These are phyloP conservation scores for Hypsizygus marmoreus DNA, from an alignment of 768 basidiomycete species.

Conservation along the genomic window DNA sequence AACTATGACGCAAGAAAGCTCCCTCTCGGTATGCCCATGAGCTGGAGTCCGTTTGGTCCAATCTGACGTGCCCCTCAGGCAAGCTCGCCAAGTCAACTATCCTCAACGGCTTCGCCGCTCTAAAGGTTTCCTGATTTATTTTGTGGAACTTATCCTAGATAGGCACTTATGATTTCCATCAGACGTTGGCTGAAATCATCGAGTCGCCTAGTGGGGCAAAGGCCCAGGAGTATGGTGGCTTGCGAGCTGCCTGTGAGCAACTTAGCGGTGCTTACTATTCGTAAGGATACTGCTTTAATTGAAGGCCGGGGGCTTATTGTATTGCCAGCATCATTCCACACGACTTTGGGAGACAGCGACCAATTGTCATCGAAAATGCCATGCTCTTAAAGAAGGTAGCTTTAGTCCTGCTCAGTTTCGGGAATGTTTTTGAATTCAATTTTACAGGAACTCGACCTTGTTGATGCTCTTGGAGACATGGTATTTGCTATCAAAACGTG, in stretches of 20 bases:
- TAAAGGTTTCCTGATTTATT: no score
- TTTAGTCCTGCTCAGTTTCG: background rate
- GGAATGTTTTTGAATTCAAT: background rate
- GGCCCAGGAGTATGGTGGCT: slow-evolving; percentile 38
- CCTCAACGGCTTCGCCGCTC: slow-evolving; percentile 56
- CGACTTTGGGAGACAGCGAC: slow-evolving; percentile 54
- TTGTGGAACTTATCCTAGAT: no score
- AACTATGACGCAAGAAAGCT: slow-evolving; percentile 69
- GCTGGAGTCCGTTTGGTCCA: background rate
- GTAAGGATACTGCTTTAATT: slow-evolving; percentile 29
- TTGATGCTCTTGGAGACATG: slow-evolving; percentile 69
- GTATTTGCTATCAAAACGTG: slow-evolving; percentile 22
- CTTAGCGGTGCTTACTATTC: slow-evolving; percentile 60
- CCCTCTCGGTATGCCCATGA: slow-evolving; percentile 46
- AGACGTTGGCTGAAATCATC: slow-evolving; percentile 56
- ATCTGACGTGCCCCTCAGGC: slow-evolving; percentile 29
- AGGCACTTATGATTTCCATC: background rate
- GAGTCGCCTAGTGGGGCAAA: slow-evolving; percentile 41
- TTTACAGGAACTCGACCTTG: slow-evolving; percentile 57
- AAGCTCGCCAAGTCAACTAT: slow-evolving; percentile 65
- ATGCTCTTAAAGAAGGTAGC: slow-evolving; percentile 42
- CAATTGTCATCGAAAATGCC: slow-evolving; percentile 42
- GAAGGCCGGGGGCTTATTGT: background rate
- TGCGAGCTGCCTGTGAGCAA: slow-evolving; percentile 41
- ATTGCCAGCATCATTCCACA: slow-evolving; percentile 57